Evolutionary conservation across 2,329 filamentous ascomycete genomes (phyloP), one percentile per base, ranked within the genome.

Genomic region (Drechslerella dactyloides): DNA sequence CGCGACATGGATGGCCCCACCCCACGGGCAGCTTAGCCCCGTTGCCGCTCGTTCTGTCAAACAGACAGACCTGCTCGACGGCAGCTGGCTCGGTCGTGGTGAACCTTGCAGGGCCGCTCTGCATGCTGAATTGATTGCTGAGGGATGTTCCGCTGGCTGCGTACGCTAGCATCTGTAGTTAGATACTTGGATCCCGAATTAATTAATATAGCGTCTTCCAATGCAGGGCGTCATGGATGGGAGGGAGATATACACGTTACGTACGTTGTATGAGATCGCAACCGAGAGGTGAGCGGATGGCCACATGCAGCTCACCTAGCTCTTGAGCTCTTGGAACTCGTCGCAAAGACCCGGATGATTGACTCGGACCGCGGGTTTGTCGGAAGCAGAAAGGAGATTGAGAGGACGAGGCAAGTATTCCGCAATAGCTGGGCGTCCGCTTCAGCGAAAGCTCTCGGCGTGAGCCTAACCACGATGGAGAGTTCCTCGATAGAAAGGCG

Each of bases 1-100:
- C 66, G 66, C 66, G 37, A 70, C 66, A 64, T 70, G 66, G 66
- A 70, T 59, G 53, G 59, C 59, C 66, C 59, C 66, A 70, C 66
- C 66, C 64, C 66, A 70, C 59, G 59, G 65, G 59, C 66, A 70
- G 58, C 66, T 63, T 70, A 46, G 24, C 59, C 66, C 65, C 59
- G 59, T 70, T 61, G 55, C 66, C 53, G 66, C 66, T 59, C 53
- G 17, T 69, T 61, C 33, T 35, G 52, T 56, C 56, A 27, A 69
- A 48, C 57, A 37, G 40, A 4, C 40, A 15, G 11, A 15, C 40
- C 35, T 15, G 7, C 15, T 37, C 5, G 13, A 15, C 17, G 40
- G 40, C 40, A 44, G 40, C 11, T 15, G 40, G 13, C 40, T 44
- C 40, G 40, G 40, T 17, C 13, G 11, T 44, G 40, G 13, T 27